These are phyloP conservation scores for Trametes coccinea DNA, from an alignment of 768 basidiomycete genomes.

Conservation along the genomic window DNA sequence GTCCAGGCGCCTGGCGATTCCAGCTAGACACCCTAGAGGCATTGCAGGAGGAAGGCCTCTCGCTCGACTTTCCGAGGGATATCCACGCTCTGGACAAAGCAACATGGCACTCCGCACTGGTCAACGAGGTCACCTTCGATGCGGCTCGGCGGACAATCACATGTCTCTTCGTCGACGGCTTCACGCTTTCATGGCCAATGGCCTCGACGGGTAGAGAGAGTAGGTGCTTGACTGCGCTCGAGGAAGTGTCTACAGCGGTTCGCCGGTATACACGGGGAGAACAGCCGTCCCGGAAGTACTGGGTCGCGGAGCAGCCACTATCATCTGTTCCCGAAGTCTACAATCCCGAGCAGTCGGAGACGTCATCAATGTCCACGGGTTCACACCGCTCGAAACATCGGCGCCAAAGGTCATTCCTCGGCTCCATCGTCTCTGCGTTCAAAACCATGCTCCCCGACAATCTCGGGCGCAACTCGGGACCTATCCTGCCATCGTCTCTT, in stretches of 20 bases:
- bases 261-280: conserved; percentile 5
- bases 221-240: conserved; percentile 46
- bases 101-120: conserved; percentile 53
- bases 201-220: conserved; percentile 22
- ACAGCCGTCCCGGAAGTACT: not conserved
- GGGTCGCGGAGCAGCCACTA: not conserved
- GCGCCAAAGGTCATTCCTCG: conserved; percentile 69
- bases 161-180: conserved; percentile 61
- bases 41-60: conserved; percentile 45
- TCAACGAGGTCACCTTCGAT: conserved; percentile 66
- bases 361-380: conserved; percentile 12
- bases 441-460: conserved; percentile 20
- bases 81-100: conserved; percentile 63
- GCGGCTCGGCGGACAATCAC: conserved; percentile 45
- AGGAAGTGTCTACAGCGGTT: conserved; percentile 54
- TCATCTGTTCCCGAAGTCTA: not conserved
- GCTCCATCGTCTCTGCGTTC: conserved; percentile 62
- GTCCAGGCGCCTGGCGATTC: conserved; percentile 12
- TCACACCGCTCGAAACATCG: conserved; percentile 50
- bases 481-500: conserved; percentile 16
- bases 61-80: conserved; percentile 49
- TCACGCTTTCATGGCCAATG: conserved; percentile 49
- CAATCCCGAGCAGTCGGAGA: not conserved
- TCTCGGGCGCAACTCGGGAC: conserved; percentile 11
- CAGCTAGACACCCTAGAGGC: conserved; percentile 7